phyloP scores from a whole-genome alignment of 1,139 yeast genomes.

The Suhomyces yuchorum region DNA sequence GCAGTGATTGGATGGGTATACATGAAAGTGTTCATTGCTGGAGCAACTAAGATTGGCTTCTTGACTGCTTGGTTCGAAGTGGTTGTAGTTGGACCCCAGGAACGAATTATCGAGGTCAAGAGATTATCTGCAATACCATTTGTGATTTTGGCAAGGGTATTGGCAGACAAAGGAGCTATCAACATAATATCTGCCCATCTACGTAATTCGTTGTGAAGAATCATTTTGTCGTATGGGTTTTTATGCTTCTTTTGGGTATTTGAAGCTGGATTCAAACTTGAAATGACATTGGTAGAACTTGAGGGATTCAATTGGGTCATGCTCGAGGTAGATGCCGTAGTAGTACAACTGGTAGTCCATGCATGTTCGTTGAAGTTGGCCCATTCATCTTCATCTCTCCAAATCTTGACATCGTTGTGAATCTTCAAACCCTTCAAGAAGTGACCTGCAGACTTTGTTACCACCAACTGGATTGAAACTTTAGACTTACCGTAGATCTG shows the following conservation, averaged over 20 bases:
- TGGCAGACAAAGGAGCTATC: slow-evolving; percentile 92
- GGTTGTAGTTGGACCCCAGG: slow-evolving; percentile 74
- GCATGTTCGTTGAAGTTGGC: slow-evolving; percentile 49
- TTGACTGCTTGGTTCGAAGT: slow-evolving; percentile 28
- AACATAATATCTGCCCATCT: slow-evolving; percentile 95
- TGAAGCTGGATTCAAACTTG: slow-evolving; percentile 11
- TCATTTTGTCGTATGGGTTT: slow-evolving; percentile 46
- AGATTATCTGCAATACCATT: slow-evolving; percentile 91
- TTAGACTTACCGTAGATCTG: slow-evolving; percentile 71
- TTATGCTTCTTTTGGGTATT: slow-evolving; percentile 30
- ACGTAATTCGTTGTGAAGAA: slow-evolving; percentile 83
- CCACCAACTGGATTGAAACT: slow-evolving; percentile 81
- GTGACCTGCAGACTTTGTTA: slow-evolving; percentile 81
- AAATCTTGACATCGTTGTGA: slow-evolving; percentile 80
- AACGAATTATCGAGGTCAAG: slow-evolving; percentile 77
- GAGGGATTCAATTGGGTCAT: slow-evolving; percentile 2
- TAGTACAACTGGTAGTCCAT: slow-evolving; percentile 17
- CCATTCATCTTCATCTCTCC: slow-evolving; percentile 97
- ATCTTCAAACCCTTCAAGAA: slow-evolving; percentile 78
- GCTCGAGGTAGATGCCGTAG: slow-evolving; percentile 11
- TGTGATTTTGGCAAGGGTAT: slow-evolving; percentile 86
- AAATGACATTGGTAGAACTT: background rate
- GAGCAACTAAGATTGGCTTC: slow-evolving; percentile 85
- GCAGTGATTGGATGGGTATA: slow-evolving; percentile 92
- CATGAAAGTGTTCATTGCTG: slow-evolving; percentile 97